Evolutionary conservation across 306 rosid species (phyloP), one percentile per base, ranked within the genome.

Genomic region (Malus asiatica): DNA sequence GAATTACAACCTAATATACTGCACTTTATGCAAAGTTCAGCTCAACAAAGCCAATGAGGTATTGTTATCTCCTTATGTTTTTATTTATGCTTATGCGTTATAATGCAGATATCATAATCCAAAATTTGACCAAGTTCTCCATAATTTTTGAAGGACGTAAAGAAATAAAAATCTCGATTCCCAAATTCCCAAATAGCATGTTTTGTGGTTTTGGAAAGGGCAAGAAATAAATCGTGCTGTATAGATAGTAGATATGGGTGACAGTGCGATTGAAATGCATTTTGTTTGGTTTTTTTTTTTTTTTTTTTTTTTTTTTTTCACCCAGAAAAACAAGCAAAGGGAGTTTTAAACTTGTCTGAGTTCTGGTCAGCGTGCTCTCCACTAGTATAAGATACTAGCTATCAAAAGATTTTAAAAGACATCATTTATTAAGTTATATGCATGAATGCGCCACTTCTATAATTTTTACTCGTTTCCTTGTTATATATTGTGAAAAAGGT

Each of bases 21-120:
- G 97, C 77, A 78, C 76, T 42, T 69, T 20, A 13, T 93, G 98
- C 75, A 81, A 87, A 71, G 79, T 93, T 82, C 84, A 74, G 82
- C 88, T 93, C 51, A 78, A 66, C 83, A 93, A 88, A 81, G 89
- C 76, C 64, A 53, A 79, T 44, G 93, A 91, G 98, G 98, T 93
- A 74, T 65, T 76, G 66, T 71, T 59, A 71, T 80, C 69, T 76
- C 73, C 38, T 57, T 18, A 71, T 67, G 59, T 72, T 66, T 29
- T 52, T 59, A 75, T 58, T 46, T 4, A 25, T 79, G 73, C 32
- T 60, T 62, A 14, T 4, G 63, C 2, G 15, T 14, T 66, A 35
- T 57, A 40, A 22, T 40, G 52, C 55, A 48, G 55, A 48, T 48
- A 48, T 48, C 55, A 48, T 48, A 48, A 48, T 48, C 55, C 20